Conservation (phyloP, 192 early-diverging fungal species). For the Rhizoclosmatium sp. region DNA sequence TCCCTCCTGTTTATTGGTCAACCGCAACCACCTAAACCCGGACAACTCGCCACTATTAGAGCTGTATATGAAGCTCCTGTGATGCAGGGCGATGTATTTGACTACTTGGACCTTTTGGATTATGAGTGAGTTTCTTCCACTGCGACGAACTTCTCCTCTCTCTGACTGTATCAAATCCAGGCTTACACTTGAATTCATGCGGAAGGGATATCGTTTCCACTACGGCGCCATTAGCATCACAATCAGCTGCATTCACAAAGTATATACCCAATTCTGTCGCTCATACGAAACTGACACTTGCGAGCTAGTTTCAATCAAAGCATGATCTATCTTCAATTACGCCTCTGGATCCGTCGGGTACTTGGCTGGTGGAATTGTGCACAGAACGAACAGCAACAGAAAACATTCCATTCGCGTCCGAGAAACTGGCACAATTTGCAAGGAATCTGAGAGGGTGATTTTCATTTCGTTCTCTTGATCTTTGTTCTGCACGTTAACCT, state of each 20-base stretch:
- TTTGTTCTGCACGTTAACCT: not conserved
- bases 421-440: conserved; percentile 7
- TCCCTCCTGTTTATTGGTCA: conserved; percentile 14
- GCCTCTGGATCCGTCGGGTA: not conserved
- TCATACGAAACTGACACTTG: not conserved
- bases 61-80: conserved; percentile 21
- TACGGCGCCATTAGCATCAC: not conserved
- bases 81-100: not conserved
- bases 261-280: not conserved
- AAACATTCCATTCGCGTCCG: conserved; percentile 3
- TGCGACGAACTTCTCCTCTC: not conserved
- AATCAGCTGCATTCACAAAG: conserved; percentile 18
- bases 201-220: conserved; percentile 17
- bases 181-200: conserved; percentile 7
- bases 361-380: conserved; percentile 11
- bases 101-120: conserved; percentile 11
- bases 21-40: conserved; percentile 20
- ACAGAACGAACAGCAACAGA: conserved; percentile 4
- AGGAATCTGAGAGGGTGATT: conserved; percentile 12
- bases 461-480: not conserved
- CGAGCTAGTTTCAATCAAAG: conserved; percentile 2
- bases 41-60: conserved; percentile 5
- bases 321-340: not conserved
- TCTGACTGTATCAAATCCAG: not conserved
- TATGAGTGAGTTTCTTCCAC: not conserved